These are phyloP conservation scores for Tephrocybe rancida DNA, from an alignment of 768 basidiomycete genomes.

Conservation along the genomic window DNA sequence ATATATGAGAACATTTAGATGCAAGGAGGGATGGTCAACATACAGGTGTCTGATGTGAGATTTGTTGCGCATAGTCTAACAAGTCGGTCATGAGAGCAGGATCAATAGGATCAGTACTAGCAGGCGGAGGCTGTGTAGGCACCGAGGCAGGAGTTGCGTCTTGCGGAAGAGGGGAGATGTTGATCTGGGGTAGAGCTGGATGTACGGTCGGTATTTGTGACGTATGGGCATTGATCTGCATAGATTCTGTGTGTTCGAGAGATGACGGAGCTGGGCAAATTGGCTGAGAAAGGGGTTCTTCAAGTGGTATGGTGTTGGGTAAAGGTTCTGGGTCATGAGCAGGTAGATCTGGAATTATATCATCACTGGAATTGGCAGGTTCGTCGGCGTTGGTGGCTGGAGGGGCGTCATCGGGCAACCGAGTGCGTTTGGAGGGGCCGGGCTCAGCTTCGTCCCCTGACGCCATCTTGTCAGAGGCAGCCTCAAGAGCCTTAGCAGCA, in stretches of 20 bases:
- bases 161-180: not conserved
- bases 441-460: constrained; percentile 3
- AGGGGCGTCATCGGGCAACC: not conserved
- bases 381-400: not conserved
- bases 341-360: not conserved
- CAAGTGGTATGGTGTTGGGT: not conserved
- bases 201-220: not conserved
- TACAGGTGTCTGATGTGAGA: not conserved
- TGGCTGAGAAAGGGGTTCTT: not conserved
- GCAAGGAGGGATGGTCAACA: not conserved
- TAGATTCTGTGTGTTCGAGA: not conserved
- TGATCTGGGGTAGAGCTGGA: not conserved
- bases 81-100: constrained; percentile 15
- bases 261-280: not conserved
- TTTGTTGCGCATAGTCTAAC: constrained; percentile 3
- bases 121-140: not conserved
- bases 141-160: not conserved
- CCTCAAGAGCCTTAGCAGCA: not conserved
- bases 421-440: constrained; percentile 4
- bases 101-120: constrained; percentile 18
- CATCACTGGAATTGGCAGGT: not conserved
- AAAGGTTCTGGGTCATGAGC: not conserved
- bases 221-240: not conserved
- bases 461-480: not conserved
- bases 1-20: not conserved